Percentiles rank a stretch among this genome's conserved stretches.
Evolutionary conservation across 345 rosid species (phyloP).

Genomic region (Raphanus raphanistrum): DNA sequence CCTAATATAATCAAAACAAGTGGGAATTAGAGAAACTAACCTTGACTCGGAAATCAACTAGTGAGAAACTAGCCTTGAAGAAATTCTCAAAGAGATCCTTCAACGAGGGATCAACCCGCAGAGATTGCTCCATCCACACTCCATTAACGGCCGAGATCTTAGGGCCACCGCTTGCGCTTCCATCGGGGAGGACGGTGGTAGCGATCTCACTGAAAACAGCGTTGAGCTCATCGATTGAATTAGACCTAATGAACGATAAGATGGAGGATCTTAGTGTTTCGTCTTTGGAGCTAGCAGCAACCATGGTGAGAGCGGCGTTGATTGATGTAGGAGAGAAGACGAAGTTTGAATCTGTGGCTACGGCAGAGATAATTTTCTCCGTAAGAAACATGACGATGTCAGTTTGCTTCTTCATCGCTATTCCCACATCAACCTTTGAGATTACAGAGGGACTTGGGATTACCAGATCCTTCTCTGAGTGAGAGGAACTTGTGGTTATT

Average conservation of each 20-base stretch:
- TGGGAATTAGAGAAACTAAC: not conserved
- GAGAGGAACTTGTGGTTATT: not conserved
- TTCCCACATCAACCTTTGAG: not conserved
- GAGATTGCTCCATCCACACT: constrained; percentile 16
- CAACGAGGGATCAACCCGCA: not conserved
- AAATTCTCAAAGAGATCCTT: constrained; percentile 13
- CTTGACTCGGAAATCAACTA: constrained; percentile 23
- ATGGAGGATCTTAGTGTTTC: not conserved
- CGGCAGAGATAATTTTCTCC: constrained; percentile 15
- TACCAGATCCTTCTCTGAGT: not conserved
- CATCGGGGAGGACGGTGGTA: constrained; percentile 1
- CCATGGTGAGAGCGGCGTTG: constrained; percentile 5
- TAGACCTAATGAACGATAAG: constrained; percentile 2
- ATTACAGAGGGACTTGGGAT: not conserved
- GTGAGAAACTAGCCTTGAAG: constrained; percentile 5
- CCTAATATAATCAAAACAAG: not conserved
- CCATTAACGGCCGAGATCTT: constrained; percentile 2
- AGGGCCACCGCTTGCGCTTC: constrained; percentile 4
- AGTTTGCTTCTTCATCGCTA: constrained; percentile 19
- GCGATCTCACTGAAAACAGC: not conserved
- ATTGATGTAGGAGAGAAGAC: constrained; percentile 27
- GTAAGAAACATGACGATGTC: constrained; percentile 14
- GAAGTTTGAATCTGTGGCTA: not conserved
- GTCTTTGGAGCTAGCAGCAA: not conserved
- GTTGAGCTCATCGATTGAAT: not conserved